A percentile compares a stretch with the other conserved stretches of the same genome.
Conservation (phyloP, 2,329 filamentous ascomycete genomes). For the Venturia pyrina region DNA sequence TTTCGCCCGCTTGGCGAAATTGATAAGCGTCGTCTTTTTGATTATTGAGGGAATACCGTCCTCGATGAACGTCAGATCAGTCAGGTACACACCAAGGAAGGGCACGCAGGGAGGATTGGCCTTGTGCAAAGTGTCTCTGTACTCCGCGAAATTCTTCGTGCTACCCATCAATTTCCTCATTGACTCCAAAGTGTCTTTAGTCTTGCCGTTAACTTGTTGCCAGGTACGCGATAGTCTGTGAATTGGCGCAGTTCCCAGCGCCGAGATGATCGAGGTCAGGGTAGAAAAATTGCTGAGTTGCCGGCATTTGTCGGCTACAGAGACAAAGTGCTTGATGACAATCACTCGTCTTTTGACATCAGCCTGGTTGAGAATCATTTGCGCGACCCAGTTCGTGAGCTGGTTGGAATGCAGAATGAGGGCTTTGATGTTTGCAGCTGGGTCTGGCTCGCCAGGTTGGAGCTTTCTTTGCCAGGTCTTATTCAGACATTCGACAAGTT, state of each 20-base stretch:
- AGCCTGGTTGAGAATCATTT: conserved; percentile 93
- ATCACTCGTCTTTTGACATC: conserved; percentile 94
- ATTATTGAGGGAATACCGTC: conserved; percentile 94
- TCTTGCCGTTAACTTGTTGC: conserved; percentile 83
- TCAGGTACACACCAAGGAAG: conserved; percentile 98
- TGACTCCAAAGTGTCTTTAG: conserved; percentile 67
- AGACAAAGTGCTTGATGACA: conserved; percentile 97
- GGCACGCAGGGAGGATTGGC: conserved; percentile 96
- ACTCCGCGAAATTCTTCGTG: conserved; percentile 96
- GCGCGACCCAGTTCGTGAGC: conserved; percentile 97
- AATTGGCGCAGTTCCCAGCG: conserved; percentile 87
- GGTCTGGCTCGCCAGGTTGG: conserved; percentile 67
- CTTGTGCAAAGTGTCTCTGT: conserved; percentile 82
- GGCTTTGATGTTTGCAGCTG: conserved; percentile 88
- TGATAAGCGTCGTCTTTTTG: conserved; percentile 94
- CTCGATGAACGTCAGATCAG: conserved; percentile 96
- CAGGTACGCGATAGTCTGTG: conserved; percentile 88
- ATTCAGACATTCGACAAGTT: conserved; percentile 89
- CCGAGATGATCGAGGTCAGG: conserved; percentile 93
- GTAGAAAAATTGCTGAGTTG: conserved; percentile 93
- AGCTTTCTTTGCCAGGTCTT: conserved; percentile 99
- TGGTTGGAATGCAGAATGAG: conserved; percentile 97
- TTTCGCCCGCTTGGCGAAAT: conserved; percentile 96
- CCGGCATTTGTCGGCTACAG: conserved; percentile 97
- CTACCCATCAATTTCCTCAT: conserved; percentile 95